phyloP scores from a whole-genome alignment of 192 early-diverging fungal species.

The Linnemannia exigua region DNA sequence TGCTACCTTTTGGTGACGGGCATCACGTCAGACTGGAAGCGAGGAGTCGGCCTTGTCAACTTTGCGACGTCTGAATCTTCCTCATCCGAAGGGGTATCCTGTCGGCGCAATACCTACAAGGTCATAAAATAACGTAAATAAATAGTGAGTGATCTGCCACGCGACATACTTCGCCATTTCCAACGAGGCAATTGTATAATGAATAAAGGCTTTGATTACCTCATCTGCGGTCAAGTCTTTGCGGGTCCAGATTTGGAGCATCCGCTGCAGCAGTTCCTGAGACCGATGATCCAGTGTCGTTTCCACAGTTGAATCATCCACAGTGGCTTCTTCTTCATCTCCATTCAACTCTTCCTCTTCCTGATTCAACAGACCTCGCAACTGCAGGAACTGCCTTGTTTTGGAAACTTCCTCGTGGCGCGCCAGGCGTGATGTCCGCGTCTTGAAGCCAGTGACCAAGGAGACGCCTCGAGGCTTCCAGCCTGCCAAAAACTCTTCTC shows the following conservation, averaged over 20 bases:
- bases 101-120: background rate
- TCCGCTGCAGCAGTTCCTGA: constrained; percentile 23
- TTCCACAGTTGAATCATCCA: constrained; percentile 8
- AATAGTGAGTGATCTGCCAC: background rate
- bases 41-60: background rate
- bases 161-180: background rate
- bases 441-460: constrained; percentile 68
- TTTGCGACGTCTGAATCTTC: constrained; percentile 6
- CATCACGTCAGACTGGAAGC: constrained; percentile 38
- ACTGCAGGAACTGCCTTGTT: constrained; percentile 58
- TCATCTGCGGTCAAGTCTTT: constrained; percentile 46
- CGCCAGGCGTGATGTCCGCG: constrained; percentile 49
- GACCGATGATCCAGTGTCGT: constrained; percentile 17
- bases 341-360: background rate
- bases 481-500: constrained; percentile 74
- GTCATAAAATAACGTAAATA: background rate
- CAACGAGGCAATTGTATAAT: background rate
- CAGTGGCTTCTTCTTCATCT: background rate
- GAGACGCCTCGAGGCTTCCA: constrained; percentile 82
- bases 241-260: constrained; percentile 34
- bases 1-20: constrained; percentile 42
- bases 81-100: background rate
- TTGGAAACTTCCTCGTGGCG: constrained; percentile 56
- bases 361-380: constrained; percentile 19
- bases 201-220: background rate